Evolutionary conservation across 257 asterid genomes (phyloP), one percentile per base, ranked within the genome.

Genomic region (Nicotiana sylvestris): DNA sequence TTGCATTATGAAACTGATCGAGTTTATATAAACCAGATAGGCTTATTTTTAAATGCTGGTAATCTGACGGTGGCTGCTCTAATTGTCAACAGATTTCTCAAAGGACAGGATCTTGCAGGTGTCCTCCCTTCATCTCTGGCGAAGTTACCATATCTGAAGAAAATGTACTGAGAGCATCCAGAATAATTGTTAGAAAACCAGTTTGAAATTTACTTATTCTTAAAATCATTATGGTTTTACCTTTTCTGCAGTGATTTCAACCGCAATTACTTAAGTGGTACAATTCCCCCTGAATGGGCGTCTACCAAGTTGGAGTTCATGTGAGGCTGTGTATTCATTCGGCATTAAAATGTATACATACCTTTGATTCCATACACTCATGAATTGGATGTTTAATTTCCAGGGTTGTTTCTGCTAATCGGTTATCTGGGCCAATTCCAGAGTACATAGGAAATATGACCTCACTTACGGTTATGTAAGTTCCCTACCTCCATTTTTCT

Each of bases 251-350:
- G 97, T 80, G 91, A 89, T 79, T 78, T 92, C 67, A 27, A 76
- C 6, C 85, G 92, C 81, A 92, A 92, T 90, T 92, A 87, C 83
- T 89, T 91, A 25, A 82, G 65, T 43, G 95, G 97, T 46, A 89
- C 89, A 76, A 89, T 92, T 76, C 97, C 97, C 6, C 89, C 60
- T 13, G 91, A 91, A 83, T 92, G 95, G 97, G 92, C 86, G 18
- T 86, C 91, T 51, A 85, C 82, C 79, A 88, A 82, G 70, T 57
- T 92, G 80, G 86, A 88, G 65, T 1, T 3, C 70, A 10, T 91
- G 94, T 91, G 90, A 88, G 94, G 39, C 65, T 11, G 25, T 65
- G 78, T 9, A 35, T 18, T 30, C 3, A 27, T 72, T 82, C 51
- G 16, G 29, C 68, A 49, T 74, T 25, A 27, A 65, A 65, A 30